A percentile compares a stretch with the other conserved stretches of the same genome.
Evolutionary conservation across 1,139 yeast genomes (phyloP).

Genomic region (Taiozyma onychis): DNA sequence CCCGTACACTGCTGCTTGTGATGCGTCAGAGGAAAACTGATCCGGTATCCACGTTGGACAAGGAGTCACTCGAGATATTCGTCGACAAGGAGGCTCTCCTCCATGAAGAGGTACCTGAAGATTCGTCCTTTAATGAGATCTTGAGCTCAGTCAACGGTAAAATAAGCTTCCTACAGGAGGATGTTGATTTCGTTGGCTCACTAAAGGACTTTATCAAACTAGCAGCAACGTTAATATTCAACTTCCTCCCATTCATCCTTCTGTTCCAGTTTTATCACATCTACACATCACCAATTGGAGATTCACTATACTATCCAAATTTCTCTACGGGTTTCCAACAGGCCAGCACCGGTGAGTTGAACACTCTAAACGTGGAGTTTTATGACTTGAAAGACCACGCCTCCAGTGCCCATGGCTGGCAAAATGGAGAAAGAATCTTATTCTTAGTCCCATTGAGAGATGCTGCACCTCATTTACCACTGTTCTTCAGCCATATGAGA

Average conservation of each 20-base stretch:
- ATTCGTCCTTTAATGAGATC: not conserved
- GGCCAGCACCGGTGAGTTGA: slow-evolving; percentile 5
- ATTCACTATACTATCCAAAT: slow-evolving; percentile 16
- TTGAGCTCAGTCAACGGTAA: not conserved
- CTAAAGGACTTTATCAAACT: not conserved
- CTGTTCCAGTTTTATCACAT: slow-evolving; percentile 11
- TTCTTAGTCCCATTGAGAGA: slow-evolving; percentile 53
- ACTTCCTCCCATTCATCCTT: slow-evolving; percentile 16
- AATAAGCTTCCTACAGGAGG: not conserved
- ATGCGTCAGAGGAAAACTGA: not conserved
- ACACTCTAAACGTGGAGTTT: slow-evolving; percentile 28
- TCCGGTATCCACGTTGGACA: not conserved
- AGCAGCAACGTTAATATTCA: slow-evolving; percentile 4
- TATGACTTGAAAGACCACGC: slow-evolving; percentile 40
- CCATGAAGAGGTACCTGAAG: not conserved
- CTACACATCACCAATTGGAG: slow-evolving; percentile 8
- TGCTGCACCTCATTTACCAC: slow-evolving; percentile 48
- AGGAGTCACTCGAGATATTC: not conserved
- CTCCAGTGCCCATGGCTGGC: slow-evolving; percentile 43
- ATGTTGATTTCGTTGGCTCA: not conserved
- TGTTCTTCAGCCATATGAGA: slow-evolving; percentile 48
- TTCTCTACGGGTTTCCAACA: slow-evolving; percentile 13
- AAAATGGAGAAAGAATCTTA: slow-evolving; percentile 41
- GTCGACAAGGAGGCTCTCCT: not conserved
- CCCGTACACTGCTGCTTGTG: not conserved